Base-by-base conservation (phyloP, 2,329 filamentous ascomycete genomes). In the Verruconis gallopava region DNA sequence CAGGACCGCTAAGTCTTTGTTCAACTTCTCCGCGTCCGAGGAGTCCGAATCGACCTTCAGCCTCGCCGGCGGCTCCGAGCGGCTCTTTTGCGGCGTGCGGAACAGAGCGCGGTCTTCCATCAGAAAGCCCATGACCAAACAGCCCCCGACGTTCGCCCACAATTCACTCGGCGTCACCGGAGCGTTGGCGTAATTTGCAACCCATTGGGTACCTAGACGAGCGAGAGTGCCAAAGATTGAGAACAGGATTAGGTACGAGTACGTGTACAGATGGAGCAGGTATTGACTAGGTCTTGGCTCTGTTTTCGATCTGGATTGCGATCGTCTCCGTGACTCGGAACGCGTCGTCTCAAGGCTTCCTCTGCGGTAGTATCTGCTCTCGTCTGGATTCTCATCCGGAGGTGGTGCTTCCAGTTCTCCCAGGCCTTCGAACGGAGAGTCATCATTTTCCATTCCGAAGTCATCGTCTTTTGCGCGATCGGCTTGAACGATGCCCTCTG, bases 91-190 rank as follows among this genome's bases (percentile, higher is more conserved):
- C 13, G n/a, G 4, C 5, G 22, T 5, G 12, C 6, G 6, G 57
- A 93, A 93, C 4, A 93, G 63, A 51, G 72, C 77, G 47, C 75
- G 69, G 53, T 94, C 85, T 61, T 94, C 84, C 6, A 74, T 65
- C 2, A 95, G 69, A 54, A 93, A 93, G 2, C 91, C 89, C 75
- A 96, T 82, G 44, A 93, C 50, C 0, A 93, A 55, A 43, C 82
- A 81, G 1, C 89, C 89, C 1, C 69, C 75, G 37, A 94, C 79
- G 53, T 96, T 95, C 46, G 86, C 79, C 89, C 89, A 96, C 17
- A 93, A 61, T 2, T 82, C 78, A 39, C 76, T 72, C 43, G 84
- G 88, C 4, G 75, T 66, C 17, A 91, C 66, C 0, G 86, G 85
- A 0, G 82, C 75, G 17, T 79, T 81, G 1, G 81, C 77, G 56